phyloP scores from a whole-genome alignment of 139 green algal genomes.

The Picochlorum sp. region DNA sequence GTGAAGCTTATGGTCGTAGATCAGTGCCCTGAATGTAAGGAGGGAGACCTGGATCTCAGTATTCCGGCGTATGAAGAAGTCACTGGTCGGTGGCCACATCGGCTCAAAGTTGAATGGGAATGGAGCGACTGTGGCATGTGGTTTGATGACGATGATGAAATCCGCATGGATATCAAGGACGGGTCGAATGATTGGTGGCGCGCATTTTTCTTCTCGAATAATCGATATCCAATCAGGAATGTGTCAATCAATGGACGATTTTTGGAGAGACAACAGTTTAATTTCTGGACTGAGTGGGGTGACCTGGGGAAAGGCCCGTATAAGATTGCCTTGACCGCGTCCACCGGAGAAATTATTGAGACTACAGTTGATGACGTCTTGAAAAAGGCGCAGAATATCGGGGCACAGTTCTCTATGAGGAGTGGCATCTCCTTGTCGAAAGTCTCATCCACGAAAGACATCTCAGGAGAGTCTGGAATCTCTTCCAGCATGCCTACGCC shows the following conservation, averaged over 20 bases:
- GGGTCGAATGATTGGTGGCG: constrained; percentile 9
- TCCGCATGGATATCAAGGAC: constrained; percentile 2
- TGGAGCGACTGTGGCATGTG: background rate
- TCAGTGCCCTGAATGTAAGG: constrained; percentile 8
- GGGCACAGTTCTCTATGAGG: no score
- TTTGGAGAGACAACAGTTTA: background rate
- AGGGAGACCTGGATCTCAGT: constrained; percentile 7
- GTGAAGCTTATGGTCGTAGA: constrained; percentile 4
- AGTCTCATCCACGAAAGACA: no score
- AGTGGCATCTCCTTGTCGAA: no score
- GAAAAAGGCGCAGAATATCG: no score
- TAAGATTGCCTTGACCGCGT: background rate
- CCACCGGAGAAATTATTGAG: background rate
- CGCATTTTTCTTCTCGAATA: constrained; percentile 13
- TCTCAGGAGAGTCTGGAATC: no score
- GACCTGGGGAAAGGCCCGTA: background rate
- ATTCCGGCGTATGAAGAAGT: constrained; percentile 1
- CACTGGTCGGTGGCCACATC: background rate
- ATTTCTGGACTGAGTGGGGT: constrained; percentile 1
- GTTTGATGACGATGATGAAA: background rate
- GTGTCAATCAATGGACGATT: background rate
- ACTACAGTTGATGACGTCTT: background rate
- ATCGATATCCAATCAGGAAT: background rate
- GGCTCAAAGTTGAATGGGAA: background rate
- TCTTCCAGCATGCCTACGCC: no score